A percentile compares a stretch with the other conserved stretches of the same genome.
phyloP scores from a whole-genome alignment of 2,329 filamentous ascomycete species.

The Chaetoscypha palmicola region DNA sequence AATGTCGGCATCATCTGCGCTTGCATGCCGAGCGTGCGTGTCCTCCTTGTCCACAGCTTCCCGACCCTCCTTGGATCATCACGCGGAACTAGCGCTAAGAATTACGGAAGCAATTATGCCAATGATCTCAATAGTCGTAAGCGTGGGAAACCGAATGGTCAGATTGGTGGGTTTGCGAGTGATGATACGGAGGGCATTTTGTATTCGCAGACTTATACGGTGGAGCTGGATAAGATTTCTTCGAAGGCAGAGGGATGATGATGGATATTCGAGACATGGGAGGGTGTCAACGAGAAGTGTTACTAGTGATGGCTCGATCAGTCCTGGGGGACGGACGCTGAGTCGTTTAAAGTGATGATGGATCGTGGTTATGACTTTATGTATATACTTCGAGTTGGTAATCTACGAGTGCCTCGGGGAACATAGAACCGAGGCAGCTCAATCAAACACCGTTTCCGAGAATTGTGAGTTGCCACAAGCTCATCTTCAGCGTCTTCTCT shows the following conservation, averaged over 20 bases:
- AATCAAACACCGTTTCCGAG: too few species aligned
- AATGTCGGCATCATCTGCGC: slow-evolving; percentile 85
- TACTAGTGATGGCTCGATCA: too few species aligned
- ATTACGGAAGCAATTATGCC: not conserved
- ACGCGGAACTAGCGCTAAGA: not conserved
- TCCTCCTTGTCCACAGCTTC: not conserved
- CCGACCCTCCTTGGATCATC: not conserved
- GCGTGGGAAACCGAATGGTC: not conserved
- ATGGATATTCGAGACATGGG: too few species aligned
- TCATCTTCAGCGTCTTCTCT: too few species aligned
- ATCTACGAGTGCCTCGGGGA: too few species aligned
- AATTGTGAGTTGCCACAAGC: too few species aligned
- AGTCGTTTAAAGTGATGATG: too few species aligned
- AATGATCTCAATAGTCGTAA: not conserved
- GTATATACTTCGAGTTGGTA: too few species aligned
- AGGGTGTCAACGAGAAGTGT: not conserved
- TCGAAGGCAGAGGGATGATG: too few species aligned
- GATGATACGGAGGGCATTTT: slow-evolving; percentile 1
- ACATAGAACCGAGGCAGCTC: too few species aligned
- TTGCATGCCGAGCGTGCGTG: slow-evolving; percentile 73
- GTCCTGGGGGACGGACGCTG: too few species aligned
- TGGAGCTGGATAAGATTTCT: not conserved
- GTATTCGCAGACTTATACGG: not conserved
- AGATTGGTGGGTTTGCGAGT: not conserved
- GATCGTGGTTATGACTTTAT: too few species aligned